Percentiles rank a stretch among this genome's conserved stretches.
phyloP scores from a whole-genome alignment of 2,329 filamentous ascomycete genomes.

The Fulvia fulva region DNA sequence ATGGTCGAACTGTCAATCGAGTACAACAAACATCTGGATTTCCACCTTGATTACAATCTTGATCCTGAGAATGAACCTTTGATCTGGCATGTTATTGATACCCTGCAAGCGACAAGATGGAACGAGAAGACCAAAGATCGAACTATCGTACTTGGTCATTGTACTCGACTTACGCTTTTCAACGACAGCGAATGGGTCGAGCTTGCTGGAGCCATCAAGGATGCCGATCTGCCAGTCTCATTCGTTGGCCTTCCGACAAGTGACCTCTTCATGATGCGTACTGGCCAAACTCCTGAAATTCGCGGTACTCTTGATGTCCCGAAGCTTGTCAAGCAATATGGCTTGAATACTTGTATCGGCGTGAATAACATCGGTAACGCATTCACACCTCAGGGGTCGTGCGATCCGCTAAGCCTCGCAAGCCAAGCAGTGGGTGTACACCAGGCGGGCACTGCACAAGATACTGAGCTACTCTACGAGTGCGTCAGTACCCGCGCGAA shows the following conservation, averaged over 20 bases:
- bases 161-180: constrained; percentile 61
- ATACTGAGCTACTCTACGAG: constrained; percentile 57
- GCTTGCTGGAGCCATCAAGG: constrained; percentile 48
- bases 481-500: constrained; percentile 35
- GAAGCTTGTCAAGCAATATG: constrained; percentile 56
- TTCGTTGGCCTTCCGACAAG: constrained; percentile 69
- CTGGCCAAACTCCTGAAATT: constrained; percentile 29
- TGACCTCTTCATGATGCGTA: constrained; percentile 68
- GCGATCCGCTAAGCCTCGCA: constrained; percentile 62
- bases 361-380: constrained; percentile 73
- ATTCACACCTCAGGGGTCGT: constrained; percentile 66
- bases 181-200: constrained; percentile 45
- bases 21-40: constrained; percentile 57
- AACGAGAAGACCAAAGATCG: constrained; percentile 35
- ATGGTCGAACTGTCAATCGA: constrained; percentile 54
- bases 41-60: constrained; percentile 69
- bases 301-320: constrained; percentile 62
- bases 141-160: constrained; percentile 63
- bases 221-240: constrained; percentile 53
- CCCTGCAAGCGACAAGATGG: constrained; percentile 53
- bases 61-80: constrained; percentile 48
- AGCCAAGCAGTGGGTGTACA: constrained; percentile 63
- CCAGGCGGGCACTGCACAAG: constrained; percentile 59
- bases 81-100: constrained; percentile 52
- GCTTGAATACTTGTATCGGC: constrained; percentile 58